Base-by-base conservation (phyloP, 805 yeast species). In the Groenewaldozyma tartarivorans region DNA sequence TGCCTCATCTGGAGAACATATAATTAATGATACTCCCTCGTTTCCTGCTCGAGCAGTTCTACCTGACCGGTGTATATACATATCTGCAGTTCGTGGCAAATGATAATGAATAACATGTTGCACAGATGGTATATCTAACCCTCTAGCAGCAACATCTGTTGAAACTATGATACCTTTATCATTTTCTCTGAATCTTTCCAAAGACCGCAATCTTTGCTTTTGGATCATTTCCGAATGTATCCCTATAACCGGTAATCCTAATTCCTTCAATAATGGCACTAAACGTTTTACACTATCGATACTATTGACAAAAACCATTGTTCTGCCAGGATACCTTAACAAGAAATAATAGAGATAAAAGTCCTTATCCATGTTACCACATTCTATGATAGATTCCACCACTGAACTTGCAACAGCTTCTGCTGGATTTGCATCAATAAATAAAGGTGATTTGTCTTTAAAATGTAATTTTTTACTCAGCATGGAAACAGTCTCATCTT, bases 61-160 rank as follows among this genome's bases (percentile, higher is more conserved):
- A 46, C 98, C 98, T 1, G 96, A 84, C 60, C 98, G 74, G 62
- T 92, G 98, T 51, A 92, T 79, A 56, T 92, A 92, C 38, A 86
- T 78, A 56, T 92, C 98, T 0, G 96, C 96, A 13, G 94, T 71
- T 47, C 97, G 71, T 7, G 98, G 97, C 47, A 92, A 69, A 62
- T 92, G 96, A 56, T 90, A 92, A 61, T 92, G 98, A 17, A 90
- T 83, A 37, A 92, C 97, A 60, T 92, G 97, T 52, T 87, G 80
- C 39, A 92, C 88, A 36, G 73, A 74, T 2, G 94, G 81, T 41
- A 92, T 86, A 68, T 92, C 98, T 45, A 92, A 71, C 45, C 98
- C 98, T 68, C 98, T 76, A 3, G 98, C 98, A 2, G 98, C 98
- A 35, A 92, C 97, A 62, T 92, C 98, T 3, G 97, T 86, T 1